These are phyloP conservation scores for Saraca asoca DNA, from an alignment of 331 rosid genomes.

Conservation along the genomic window DNA sequence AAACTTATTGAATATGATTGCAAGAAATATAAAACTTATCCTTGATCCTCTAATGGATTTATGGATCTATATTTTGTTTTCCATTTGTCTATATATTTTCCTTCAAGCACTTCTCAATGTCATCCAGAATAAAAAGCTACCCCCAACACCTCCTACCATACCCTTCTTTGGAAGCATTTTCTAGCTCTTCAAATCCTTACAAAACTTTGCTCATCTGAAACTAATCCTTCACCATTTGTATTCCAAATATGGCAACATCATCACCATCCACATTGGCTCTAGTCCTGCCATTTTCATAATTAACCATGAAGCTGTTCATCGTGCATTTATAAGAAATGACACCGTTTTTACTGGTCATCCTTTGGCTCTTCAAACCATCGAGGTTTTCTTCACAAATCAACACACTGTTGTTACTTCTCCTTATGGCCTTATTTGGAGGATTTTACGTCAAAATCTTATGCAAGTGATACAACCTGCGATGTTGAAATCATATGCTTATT, in stretches of 20 bases:
- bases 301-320: slow-evolving; percentile 46
- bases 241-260: slow-evolving; percentile 43
- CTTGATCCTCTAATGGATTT: slow-evolving; percentile 25
- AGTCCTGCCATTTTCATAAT: slow-evolving; percentile 50
- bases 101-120: slow-evolving; percentile 27
- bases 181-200: slow-evolving; percentile 50
- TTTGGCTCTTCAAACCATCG: slow-evolving; percentile 35
- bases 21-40: neutral
- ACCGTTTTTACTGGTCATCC: slow-evolving; percentile 42
- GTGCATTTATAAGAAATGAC: slow-evolving; percentile 44
- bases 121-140: slow-evolving; percentile 29
- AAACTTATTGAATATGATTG: neutral
- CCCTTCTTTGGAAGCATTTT: slow-evolving; percentile 48
- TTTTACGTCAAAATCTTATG: slow-evolving; percentile 47
- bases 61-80: slow-evolving; percentile 34
- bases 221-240: slow-evolving; percentile 40
- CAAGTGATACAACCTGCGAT: slow-evolving; percentile 41
- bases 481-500: slow-evolving; percentile 27
- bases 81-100: slow-evolving; percentile 3
- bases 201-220: slow-evolving; percentile 46
- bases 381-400: slow-evolving; percentile 44
- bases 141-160: slow-evolving; percentile 53
- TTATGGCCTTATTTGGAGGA: slow-evolving; percentile 41
- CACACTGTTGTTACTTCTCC: slow-evolving; percentile 24
- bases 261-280: slow-evolving; percentile 47